These are phyloP conservation scores for Triangularia verruculosa DNA, from an alignment of 2,329 filamentous ascomycete species.

Conservation along the genomic window DNA sequence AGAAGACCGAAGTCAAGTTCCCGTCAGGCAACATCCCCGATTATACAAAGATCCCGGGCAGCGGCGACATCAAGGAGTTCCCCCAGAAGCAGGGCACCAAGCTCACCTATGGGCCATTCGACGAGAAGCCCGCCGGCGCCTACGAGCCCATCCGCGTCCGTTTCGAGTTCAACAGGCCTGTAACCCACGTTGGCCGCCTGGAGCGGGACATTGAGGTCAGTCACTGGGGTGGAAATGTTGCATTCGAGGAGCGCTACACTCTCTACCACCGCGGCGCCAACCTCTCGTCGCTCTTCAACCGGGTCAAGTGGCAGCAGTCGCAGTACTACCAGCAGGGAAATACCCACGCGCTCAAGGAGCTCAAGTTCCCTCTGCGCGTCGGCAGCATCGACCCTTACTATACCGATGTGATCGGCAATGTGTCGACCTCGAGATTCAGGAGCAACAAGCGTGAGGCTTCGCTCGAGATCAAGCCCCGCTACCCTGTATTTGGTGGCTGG, in stretches of 20 bases:
- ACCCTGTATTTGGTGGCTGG: slow-evolving; percentile 96
- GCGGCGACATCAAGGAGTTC: slow-evolving; percentile 57
- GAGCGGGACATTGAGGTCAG: slow-evolving; percentile 93
- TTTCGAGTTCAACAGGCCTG: slow-evolving; percentile 92
- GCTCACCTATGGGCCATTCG: slow-evolving; percentile 88
- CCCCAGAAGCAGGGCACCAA: slow-evolving; percentile 82
- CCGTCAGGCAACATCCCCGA: slow-evolving; percentile 75
- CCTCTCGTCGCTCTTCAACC: slow-evolving; percentile 68
- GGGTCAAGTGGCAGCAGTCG: slow-evolving; percentile 70
- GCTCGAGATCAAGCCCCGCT: slow-evolving; percentile 88
- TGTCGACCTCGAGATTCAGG: slow-evolving; percentile 88
- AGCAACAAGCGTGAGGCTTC: slow-evolving; percentile 72
- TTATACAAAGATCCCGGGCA: slow-evolving; percentile 71
- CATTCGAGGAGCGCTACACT: slow-evolving; percentile 90
- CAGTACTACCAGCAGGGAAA: slow-evolving; percentile 70
- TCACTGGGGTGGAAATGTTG: slow-evolving; percentile 96
- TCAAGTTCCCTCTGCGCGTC: slow-evolving; percentile 74
- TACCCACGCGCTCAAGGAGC: slow-evolving; percentile 73
- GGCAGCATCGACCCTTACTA: slow-evolving; percentile 90
- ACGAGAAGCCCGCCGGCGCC: slow-evolving; percentile 75
- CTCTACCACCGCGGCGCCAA: slow-evolving; percentile 83
- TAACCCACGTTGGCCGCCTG: slow-evolving; percentile 73
- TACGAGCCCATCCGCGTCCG: slow-evolving; percentile 71
- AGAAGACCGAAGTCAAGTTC: slow-evolving; percentile 97
- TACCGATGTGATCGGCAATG: slow-evolving; percentile 93